Percentiles rank a stretch among this genome's conserved stretches.
phyloP scores from a whole-genome alignment of 169 alveolate genomes.

The Cytauxzoon felis region DNA sequence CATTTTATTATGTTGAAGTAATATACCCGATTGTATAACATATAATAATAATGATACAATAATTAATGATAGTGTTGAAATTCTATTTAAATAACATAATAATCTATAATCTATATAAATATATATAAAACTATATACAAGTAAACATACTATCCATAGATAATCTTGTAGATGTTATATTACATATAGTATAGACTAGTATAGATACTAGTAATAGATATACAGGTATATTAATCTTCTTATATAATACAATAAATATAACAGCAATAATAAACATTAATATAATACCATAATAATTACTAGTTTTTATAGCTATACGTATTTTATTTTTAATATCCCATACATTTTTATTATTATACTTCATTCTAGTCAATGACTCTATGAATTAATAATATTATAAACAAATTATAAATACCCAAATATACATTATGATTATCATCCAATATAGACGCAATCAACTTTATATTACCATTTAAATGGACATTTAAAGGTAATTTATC shows the following conservation, averaged over 20 bases:
- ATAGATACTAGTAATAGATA: too few relatives aligned
- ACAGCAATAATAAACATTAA: not conserved
- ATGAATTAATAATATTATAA: too few relatives aligned
- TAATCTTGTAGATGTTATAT: too few relatives aligned
- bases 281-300: not conserved
- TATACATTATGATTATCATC: too few relatives aligned
- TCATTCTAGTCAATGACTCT: not conserved
- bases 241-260: not conserved
- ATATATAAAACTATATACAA: not conserved
- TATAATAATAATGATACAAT: not conserved
- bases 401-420: too few relatives aligned
- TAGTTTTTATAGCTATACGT: not conserved
- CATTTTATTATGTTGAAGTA: conserved; percentile 1
- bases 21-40: conserved; percentile 7
- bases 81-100: not conserved
- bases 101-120: not conserved
- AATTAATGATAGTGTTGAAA: conserved; percentile 3
- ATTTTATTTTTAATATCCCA: conserved; percentile 3
- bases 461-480: not conserved
- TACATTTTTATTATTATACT: not conserved
- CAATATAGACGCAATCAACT: not conserved
- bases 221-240: not conserved
- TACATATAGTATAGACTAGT: too few relatives aligned
- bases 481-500: not conserved
- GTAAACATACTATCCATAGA: too few relatives aligned